Base-by-base conservation (phyloP, 78 protist species). In the Dictyostelium firmibasis region DNA sequence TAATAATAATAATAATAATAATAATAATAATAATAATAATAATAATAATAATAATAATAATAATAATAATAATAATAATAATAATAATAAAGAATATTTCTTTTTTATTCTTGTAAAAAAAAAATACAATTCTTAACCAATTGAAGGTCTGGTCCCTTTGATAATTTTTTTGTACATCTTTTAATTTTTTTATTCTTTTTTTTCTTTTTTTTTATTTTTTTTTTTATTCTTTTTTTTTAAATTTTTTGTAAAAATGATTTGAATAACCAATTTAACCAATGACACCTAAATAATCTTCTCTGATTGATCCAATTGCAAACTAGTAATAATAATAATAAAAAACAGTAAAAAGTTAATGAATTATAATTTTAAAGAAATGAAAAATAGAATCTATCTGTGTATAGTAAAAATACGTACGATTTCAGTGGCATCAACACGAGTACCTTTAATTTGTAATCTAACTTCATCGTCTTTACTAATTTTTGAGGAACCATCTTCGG, bases 291-390 rank as follows among this genome's bases (percentile, higher is more conserved):
- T 92, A 92, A 69, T 92, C 95, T 38, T 92, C 95, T 85, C 91
- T 92, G 50, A 92, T 92, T 67, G 95, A 92, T 43, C 91, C 95
- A 78, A 92, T 92, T 75, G 95, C 95, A 92, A 92, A 92, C 95
- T 92, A 64, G 4, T 7, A 31, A 20, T 13, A 35, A 31, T 14
- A 16, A 20, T 13, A 35, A 31, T 14, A 16, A 11, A 25, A 8
- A 29, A 29, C 0, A n/a, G 23, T 13, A 69, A 11, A 69, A 11
- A 29, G 62, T 50, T 50, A 50, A 4, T 50, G 14, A 50, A 31
- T 14, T 18, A 70, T 31, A 7, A 33, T 27, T 74, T n/a, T n/a
- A n/a, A n/a, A n/a, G 18, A 29, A 33, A 9, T 11, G 25, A 29
- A 6, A 33, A 33, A 72, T 25, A 3, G 18, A 2, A 1, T 84